Evolutionary conservation across 2,329 filamentous ascomycete genomes (phyloP).

Genomic region (Rutstroemia sp.): DNA sequence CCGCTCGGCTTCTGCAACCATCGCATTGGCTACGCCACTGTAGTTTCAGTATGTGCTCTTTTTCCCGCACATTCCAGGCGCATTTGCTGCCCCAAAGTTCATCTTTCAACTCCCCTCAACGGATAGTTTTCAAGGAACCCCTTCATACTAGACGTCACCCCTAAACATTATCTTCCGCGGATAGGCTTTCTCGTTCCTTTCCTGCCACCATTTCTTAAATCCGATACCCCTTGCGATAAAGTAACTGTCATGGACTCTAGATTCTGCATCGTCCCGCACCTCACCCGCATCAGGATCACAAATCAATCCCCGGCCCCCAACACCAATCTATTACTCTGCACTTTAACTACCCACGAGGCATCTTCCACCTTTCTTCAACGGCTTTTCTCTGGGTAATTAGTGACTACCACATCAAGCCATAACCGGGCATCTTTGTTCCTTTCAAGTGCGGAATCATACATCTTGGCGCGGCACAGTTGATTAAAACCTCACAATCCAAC

Average conservation of each 20-base stretch:
- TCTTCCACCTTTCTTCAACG: background rate
- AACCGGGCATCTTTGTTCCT: background rate
- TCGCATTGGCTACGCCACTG: background rate
- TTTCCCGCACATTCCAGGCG: background rate
- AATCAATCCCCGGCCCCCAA: background rate
- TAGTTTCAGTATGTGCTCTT: background rate
- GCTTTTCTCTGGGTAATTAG: background rate
- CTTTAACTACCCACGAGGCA: background rate
- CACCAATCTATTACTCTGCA: background rate
- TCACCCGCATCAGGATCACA: background rate
- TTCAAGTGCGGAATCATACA: background rate
- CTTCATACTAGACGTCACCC: background rate
- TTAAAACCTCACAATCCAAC: no score
- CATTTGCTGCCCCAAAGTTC: background rate
- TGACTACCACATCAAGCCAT: background rate
- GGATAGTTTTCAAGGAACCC: background rate
- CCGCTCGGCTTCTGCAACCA: background rate
- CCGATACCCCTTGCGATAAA: background rate
- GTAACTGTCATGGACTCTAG: background rate
- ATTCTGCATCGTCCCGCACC: background rate
- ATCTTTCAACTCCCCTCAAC: background rate
- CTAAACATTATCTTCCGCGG: background rate
- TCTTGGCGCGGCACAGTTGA: background rate
- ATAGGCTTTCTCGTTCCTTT: background rate
- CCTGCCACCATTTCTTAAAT: background rate